Base-by-base conservation (phyloP, 371 early-diverging fungal genomes). In the Mucor irregularis region DNA sequence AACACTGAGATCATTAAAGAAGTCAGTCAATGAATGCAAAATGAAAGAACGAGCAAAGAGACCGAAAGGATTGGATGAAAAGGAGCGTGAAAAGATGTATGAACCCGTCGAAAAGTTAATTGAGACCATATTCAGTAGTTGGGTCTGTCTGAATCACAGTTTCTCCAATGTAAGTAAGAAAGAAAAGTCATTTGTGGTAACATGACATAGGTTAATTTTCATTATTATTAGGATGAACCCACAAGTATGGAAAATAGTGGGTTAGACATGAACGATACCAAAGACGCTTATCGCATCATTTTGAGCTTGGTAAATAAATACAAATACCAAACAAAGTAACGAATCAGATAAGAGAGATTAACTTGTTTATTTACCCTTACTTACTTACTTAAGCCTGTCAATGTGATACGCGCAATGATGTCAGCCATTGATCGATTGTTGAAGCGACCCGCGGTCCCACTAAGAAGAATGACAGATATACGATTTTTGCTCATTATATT, bases 401-500 rank as follows among this genome's bases (percentile, higher is more conserved):
- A 70, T 64, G 64, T 86, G 8, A 78, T 88, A 26, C 83, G 87
- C 24, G 76, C 84, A 10, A 85, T 93, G 84, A 91, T 94, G 91
- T 74, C 74, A 17, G 86, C 88, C 13, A 88, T 80, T 8, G 92
- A 93, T 53, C 68, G 74, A 48, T 63, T 93, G 8, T 67, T 95
- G 55, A 86, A 87, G 60, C 80, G 94, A 22, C 94, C 94, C 16
- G 86, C 90, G 31, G 71, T 89, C 70, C 87, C 80, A 28, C 55
- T 79, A 33, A 45, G 56, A 17, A 46, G 59, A 21, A 70, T 78
- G 31, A 71, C 76, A 7, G 93, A 95, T 43, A 84, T 94, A 25
- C 79, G 87, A 29, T 93, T 91, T 51, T 71, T 94, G 19, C 67
- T 95, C 49, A 89, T 95, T 19, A 74, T 96, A 28, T 64, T 95